Conservation (phyloP, 495 filamentous ascomycete species). For the Bacidia gigantensis region DNA sequence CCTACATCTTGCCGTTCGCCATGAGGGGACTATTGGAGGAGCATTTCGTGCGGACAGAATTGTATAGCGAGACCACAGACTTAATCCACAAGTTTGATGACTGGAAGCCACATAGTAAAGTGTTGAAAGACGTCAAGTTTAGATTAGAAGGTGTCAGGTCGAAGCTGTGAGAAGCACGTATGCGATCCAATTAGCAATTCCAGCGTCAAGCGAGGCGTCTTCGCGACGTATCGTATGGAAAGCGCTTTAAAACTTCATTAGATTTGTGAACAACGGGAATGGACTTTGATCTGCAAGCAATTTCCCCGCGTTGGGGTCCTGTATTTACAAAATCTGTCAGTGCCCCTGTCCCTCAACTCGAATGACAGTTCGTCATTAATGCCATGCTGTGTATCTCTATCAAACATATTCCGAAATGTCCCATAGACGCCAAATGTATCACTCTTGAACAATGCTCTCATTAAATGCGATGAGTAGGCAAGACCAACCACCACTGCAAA, state of each 20-base stretch:
- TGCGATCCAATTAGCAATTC: too few species aligned
- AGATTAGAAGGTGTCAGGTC: slow-evolving; percentile 82
- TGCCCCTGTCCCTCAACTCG: too few species aligned
- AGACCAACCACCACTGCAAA: too few species aligned
- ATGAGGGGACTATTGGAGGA: slow-evolving; percentile 89
- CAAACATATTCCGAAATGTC: too few species aligned
- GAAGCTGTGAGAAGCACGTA: slow-evolving; percentile 53
- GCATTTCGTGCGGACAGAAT: slow-evolving; percentile 70
- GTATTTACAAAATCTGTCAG: too few species aligned
- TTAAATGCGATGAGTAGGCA: too few species aligned
- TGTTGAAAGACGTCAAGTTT: slow-evolving; percentile 91
- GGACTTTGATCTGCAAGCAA: too few species aligned
- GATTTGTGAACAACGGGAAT: too few species aligned
- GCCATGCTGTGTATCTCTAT: background rate
- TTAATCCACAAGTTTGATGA: slow-evolving; percentile 80
- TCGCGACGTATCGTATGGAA: too few species aligned
- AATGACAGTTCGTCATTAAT: background rate
- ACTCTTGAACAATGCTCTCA: too few species aligned
- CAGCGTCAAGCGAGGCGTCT: background rate
- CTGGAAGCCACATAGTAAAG: slow-evolving; percentile 83
- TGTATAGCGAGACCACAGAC: slow-evolving; percentile 61
- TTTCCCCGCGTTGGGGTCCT: too few species aligned
- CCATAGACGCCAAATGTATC: background rate
- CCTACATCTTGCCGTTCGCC: slow-evolving; percentile 85
- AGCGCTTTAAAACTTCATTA: too few species aligned